phyloP scores from a whole-genome alignment of 805 yeast species.

The Yamadazyma insecticola region DNA sequence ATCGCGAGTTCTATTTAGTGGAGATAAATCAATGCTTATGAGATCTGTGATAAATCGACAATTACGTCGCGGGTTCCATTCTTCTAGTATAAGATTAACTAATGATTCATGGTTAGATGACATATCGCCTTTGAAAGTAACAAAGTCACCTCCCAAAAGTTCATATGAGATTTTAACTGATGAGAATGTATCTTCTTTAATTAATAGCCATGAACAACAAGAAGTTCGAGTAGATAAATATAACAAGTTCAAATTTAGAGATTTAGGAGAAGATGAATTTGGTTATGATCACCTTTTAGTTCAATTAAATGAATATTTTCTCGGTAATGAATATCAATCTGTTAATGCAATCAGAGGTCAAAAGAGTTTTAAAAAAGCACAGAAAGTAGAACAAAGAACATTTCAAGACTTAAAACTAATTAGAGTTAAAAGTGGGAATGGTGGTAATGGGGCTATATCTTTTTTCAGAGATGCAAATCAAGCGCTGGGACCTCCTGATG shows the following conservation, averaged over 20 bases:
- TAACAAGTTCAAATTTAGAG: constrained; percentile 10
- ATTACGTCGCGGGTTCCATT: neutral
- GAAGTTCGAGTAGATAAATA: constrained; percentile 6
- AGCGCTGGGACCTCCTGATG: constrained; percentile 92
- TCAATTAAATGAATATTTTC: constrained; percentile 34
- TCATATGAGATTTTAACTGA: too few relatives aligned
- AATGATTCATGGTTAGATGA: constrained; percentile 12
- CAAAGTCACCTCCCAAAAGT: constrained; percentile 1
- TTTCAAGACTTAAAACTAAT: constrained; percentile 63
- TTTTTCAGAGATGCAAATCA: constrained; percentile 83
- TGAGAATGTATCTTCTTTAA: too few relatives aligned
- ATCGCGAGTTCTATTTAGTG: neutral
- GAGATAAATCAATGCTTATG: neutral
- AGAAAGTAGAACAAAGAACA: constrained; percentile 32
- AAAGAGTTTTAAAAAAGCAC: constrained; percentile 22
- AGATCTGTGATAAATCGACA: neutral
- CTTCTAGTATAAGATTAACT: neutral
- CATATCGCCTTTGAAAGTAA: constrained; percentile 3
- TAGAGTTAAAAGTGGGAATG: constrained; percentile 68
- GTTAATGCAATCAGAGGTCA: constrained; percentile 35
- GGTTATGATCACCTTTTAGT: constrained; percentile 13
- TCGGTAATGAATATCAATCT: constrained; percentile 36
- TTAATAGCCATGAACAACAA: neutral
- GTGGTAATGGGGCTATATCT: constrained; percentile 86
- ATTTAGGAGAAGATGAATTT: constrained; percentile 15